Conservation (phyloP, 225 moss, liverwort and hornwort genomes). For the Straminergon stramineum region DNA sequence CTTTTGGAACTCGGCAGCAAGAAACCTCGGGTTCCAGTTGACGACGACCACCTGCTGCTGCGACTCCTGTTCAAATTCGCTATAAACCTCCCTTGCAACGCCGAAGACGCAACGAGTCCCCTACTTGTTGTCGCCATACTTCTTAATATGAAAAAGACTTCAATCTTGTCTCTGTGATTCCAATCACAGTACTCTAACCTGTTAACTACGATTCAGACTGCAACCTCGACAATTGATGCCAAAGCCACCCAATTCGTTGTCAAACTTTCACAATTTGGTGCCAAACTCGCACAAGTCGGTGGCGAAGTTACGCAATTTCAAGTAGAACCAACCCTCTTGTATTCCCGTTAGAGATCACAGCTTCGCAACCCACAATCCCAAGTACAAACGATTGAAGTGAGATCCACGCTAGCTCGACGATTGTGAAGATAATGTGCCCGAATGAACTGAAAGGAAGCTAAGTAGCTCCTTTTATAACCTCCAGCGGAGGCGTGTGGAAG, state of each 20-base stretch:
- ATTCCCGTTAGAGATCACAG: not conserved
- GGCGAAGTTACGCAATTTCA: not conserved
- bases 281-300: not conserved
- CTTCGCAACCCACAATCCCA: not conserved
- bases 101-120: not conserved
- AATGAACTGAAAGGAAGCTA: not conserved
- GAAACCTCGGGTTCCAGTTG: not conserved
- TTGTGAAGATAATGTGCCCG: not conserved
- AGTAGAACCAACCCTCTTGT: not conserved
- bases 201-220: not conserved
- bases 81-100: not conserved
- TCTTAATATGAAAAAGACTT: not conserved
- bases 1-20: not conserved
- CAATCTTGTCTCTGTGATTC: no score
- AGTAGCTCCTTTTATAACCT: not conserved
- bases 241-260: not conserved
- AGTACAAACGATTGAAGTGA: not conserved
- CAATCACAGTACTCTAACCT: not conserved
- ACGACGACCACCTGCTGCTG: not conserved
- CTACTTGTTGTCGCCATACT: not conserved
- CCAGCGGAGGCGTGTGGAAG: not conserved
- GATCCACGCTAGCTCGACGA: not conserved
- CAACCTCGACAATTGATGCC: not conserved
- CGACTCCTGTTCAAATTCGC: not conserved
- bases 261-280: not conserved